These are phyloP conservation scores for Neurospora sp. DNA, from an alignment of 495 filamentous ascomycete species.

Conservation along the genomic window DNA sequence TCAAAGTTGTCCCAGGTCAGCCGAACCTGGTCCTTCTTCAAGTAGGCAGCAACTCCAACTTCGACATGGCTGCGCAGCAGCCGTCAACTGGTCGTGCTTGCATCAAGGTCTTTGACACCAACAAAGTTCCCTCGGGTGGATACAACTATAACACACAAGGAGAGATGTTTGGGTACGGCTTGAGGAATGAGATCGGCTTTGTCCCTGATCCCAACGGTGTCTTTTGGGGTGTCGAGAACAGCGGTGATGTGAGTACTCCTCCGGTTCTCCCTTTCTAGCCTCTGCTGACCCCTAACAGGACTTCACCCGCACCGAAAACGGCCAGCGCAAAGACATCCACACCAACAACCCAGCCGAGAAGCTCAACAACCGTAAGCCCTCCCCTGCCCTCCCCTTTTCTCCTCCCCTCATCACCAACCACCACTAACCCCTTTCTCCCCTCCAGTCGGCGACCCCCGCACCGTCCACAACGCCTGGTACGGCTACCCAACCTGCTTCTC, in stretches of 20 bases:
- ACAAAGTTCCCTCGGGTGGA: constrained; percentile 25
- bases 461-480: constrained; percentile 35
- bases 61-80: constrained; percentile 40
- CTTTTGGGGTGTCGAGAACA: constrained; percentile 62
- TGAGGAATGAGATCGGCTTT: constrained; percentile 61
- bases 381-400: neutral
- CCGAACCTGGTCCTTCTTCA: constrained; percentile 44
- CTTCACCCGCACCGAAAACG: constrained; percentile 28
- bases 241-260: constrained; percentile 45
- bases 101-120: constrained; percentile 53
- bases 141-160: constrained; percentile 45
- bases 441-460: constrained; percentile 27
- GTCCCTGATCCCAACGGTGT: constrained; percentile 49
- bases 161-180: constrained; percentile 50
- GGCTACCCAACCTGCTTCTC: constrained; percentile 65
- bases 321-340: constrained; percentile 46
- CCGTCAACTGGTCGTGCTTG: constrained; percentile 45
- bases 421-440: neutral
- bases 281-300: constrained; percentile 27
- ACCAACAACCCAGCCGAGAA: constrained; percentile 61
- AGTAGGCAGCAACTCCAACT: constrained; percentile 49
- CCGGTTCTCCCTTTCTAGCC: constrained; percentile 20
- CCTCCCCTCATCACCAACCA: neutral
- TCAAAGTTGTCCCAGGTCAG: constrained; percentile 45
- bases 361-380: constrained; percentile 52